These are phyloP conservation scores for Beauveria asiatica DNA, from an alignment of 2,329 filamentous ascomycete genomes.

Conservation along the genomic window DNA sequence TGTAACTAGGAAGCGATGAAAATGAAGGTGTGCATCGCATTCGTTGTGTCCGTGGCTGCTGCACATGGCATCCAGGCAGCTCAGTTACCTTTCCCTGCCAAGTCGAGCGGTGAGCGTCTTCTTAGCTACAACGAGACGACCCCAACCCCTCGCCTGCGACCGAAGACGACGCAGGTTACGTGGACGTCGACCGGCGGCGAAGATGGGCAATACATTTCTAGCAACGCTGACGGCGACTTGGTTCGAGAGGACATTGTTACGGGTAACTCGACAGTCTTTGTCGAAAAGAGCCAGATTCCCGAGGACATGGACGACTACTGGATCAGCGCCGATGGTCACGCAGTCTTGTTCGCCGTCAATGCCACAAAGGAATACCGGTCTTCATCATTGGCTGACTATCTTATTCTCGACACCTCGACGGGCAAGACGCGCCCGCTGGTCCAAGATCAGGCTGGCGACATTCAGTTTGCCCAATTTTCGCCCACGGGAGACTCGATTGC, in stretches of 20 bases:
- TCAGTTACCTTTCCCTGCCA: slow-evolving; percentile 24
- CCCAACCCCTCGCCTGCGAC: slow-evolving; percentile 34
- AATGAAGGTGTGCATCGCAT: neutral
- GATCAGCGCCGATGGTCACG: slow-evolving; percentile 50
- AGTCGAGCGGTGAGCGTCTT: slow-evolving; percentile 46
- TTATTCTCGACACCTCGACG: slow-evolving; percentile 51
- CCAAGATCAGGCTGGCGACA: slow-evolving; percentile 51
- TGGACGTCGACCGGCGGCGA: slow-evolving; percentile 48
- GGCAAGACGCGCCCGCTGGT: slow-evolving; percentile 47
- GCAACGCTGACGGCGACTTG: slow-evolving; percentile 41
- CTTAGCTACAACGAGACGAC: slow-evolving; percentile 54
- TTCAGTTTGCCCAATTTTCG: slow-evolving; percentile 58
- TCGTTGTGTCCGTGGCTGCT: neutral
- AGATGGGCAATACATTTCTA: slow-evolving; percentile 55
- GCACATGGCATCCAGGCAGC: neutral
- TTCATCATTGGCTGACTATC: slow-evolving; percentile 60
- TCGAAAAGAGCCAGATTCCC: slow-evolving; percentile 50
- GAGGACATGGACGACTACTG: slow-evolving; percentile 47
- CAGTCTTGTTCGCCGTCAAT: slow-evolving; percentile 55
- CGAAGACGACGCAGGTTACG: slow-evolving; percentile 38
- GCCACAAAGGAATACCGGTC: slow-evolving; percentile 61
- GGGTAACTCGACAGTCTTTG: slow-evolving; percentile 42
- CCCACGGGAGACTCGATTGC: slow-evolving; percentile 51
- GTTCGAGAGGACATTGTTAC: slow-evolving; percentile 55
- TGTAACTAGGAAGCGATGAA: no score